Evolutionary conservation across 306 rosid genomes (phyloP).

Genomic region (Vicia sativa): DNA sequence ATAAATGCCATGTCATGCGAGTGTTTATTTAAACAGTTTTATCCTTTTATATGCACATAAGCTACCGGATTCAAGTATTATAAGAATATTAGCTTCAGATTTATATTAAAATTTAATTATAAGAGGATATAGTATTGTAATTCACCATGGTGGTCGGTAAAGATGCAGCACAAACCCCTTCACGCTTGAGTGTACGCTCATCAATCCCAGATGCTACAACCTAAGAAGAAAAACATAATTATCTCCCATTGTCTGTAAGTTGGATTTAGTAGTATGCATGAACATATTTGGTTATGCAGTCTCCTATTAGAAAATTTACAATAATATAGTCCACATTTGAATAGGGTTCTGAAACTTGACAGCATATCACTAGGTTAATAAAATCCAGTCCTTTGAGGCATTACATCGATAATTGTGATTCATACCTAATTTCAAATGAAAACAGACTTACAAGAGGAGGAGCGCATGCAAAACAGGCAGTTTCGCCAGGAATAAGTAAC

Average conservation of each 20-base stretch:
- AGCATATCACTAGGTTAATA: conserved; percentile 17
- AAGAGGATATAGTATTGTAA: conserved; percentile 13
- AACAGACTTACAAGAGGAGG: conserved; percentile 76
- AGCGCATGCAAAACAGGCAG: conserved; percentile 99
- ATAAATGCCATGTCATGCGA: conserved; percentile 4
- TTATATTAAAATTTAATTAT: conserved; percentile 16
- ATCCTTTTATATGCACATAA: background rate
- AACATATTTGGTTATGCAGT: conserved; percentile 7
- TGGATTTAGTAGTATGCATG: conserved; percentile 19
- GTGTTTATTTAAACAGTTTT: conserved; percentile 15
- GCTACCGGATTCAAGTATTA: conserved; percentile 16
- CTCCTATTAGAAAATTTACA: background rate
- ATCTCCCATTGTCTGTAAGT: conserved; percentile 15
- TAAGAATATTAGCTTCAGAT: conserved; percentile 26
- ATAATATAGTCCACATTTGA: conserved; percentile 23
- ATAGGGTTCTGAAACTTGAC: conserved; percentile 23
- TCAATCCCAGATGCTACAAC: conserved; percentile 96
- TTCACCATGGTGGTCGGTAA: conserved; percentile 96
- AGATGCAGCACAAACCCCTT: conserved; percentile 99
- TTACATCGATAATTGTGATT: conserved; percentile 11
- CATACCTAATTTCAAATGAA: conserved; percentile 32
- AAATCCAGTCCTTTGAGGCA: conserved; percentile 4
- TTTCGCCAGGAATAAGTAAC: conserved; percentile 91
- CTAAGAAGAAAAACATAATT: conserved; percentile 48
- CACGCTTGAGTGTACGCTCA: conserved; percentile 97